phyloP scores from a whole-genome alignment of 1,284 basidiomycete species.

The Puccinia coronata region DNA sequence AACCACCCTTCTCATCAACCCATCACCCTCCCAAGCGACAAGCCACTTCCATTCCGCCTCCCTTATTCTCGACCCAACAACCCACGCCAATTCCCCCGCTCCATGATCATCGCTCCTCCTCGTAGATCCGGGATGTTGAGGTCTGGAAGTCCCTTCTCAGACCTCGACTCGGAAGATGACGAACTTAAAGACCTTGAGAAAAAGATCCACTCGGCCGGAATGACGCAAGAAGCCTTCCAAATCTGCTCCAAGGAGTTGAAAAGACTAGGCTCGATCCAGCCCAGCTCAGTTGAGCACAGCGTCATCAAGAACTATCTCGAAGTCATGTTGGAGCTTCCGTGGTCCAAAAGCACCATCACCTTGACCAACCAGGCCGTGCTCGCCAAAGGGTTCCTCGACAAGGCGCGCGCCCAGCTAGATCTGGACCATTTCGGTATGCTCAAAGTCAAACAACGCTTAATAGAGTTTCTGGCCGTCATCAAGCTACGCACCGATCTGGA shows the following conservation, averaged over 20 bases:
- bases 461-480: slow-evolving; percentile 61
- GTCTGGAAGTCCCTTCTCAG: slow-evolving; percentile 22
- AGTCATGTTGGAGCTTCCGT: slow-evolving; percentile 59
- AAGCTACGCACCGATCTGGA: slow-evolving; percentile 58
- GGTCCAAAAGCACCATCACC: slow-evolving; percentile 57
- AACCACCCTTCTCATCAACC: background rate
- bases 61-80: background rate
- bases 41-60: background rate
- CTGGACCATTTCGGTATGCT: slow-evolving; percentile 62
- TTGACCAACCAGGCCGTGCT: slow-evolving; percentile 39
- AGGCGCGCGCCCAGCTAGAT: slow-evolving; percentile 58
- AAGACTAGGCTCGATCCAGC: slow-evolving; percentile 54
- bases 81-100: background rate
- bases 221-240: slow-evolving; percentile 53
- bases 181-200: slow-evolving; percentile 54
- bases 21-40: background rate
- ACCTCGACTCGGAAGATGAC: slow-evolving; percentile 47
- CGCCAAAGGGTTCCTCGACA: slow-evolving; percentile 56
- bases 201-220: slow-evolving; percentile 52
- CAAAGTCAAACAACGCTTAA: slow-evolving; percentile 61
- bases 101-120: background rate
- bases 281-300: slow-evolving; percentile 55
- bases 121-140: background rate
- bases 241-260: slow-evolving; percentile 55
- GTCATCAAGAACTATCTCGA: slow-evolving; percentile 59